phyloP scores from a whole-genome alignment of 768 basidiomycete species.

The Termitomyces sp. region DNA sequence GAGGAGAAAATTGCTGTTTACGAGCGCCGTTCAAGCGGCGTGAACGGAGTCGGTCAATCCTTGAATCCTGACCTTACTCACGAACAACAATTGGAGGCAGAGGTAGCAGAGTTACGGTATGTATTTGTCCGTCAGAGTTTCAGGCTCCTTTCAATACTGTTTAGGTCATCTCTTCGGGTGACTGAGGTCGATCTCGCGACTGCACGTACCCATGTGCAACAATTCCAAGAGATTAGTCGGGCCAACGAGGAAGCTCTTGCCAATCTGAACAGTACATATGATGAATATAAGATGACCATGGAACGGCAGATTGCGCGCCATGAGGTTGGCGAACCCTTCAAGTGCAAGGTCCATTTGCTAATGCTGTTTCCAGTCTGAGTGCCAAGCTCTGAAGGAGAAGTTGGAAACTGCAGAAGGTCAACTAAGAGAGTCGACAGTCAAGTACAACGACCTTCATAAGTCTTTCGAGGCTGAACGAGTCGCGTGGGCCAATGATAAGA shows the following conservation, averaged over 20 bases:
- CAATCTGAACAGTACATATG: constrained; percentile 67
- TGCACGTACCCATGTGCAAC: constrained; percentile 70
- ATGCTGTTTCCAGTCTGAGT: constrained; percentile 49
- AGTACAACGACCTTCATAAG: constrained; percentile 58
- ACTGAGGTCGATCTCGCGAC: constrained; percentile 73
- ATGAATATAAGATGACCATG: constrained; percentile 74
- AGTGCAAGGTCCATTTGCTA: not conserved
- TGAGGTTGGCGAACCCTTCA: constrained; percentile 47
- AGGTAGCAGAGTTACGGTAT: constrained; percentile 83
- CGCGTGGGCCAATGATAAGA: constrained; percentile 78
- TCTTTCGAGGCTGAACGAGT: constrained; percentile 66
- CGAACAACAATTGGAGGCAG: constrained; percentile 79
- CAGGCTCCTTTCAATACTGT: constrained; percentile 1
- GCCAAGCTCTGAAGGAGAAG: constrained; percentile 59
- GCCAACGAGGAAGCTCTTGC: constrained; percentile 77
- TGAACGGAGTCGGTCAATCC: constrained; percentile 27
- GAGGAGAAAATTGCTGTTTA: constrained; percentile 87
- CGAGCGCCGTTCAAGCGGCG: constrained; percentile 56
- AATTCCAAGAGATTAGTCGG: constrained; percentile 84
- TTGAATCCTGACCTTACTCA: constrained; percentile 48
- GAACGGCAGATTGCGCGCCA: constrained; percentile 65
- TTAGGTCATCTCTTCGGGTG: constrained; percentile 71
- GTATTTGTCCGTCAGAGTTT: constrained; percentile 15
- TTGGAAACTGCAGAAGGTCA: constrained; percentile 55
- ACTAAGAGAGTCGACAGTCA: constrained; percentile 41